Evolutionary conservation across 768 basidiomycete genomes (phyloP), one percentile per base, ranked within the genome.

Genomic region (Kwoniella mangroviensis): DNA sequence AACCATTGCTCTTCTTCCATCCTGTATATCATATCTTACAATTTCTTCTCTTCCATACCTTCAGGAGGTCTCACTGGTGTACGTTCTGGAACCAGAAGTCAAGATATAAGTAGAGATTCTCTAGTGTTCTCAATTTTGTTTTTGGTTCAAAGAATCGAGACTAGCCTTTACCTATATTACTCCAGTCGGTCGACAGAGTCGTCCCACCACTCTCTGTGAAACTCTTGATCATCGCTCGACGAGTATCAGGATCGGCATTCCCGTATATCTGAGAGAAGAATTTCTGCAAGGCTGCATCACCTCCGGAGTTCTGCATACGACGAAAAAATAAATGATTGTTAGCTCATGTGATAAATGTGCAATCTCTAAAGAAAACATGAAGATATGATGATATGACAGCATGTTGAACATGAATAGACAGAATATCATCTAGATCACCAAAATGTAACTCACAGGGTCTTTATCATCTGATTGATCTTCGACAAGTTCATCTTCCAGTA

Each of bases 181-280:
- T 89, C 96, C 96, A 99, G 82, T 97, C 93, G 0, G 96, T 99
- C 84, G 92, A 94, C 51, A 99, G 85, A 0, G 93, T 91, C 10
- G 97, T 99, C 9, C 97, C 97, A 7, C 94, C 94, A 74, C 92
- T 93, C 85, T 99, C 96, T 70, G 87, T 86, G 83, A 92, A 98
- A 80, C 93, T 95, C 87, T 99, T 99, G 90, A 98, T 89, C 94
- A 99, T 99, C 3, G 97, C 97, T 45, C 90, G 88, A 77, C 87
- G 89, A 15, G 95, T 93, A 76, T 99, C 92, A 0, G 94, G 92
- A 75, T 97, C 94, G 26, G 95, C 92, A 81, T 92, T 92, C 6
- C 87, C 86, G 78, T 91, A 99, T 71, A 99, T 88, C 85, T 92
- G 75, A 49, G 88, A 68, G 53, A 95, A 95, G 85, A 96, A 92